Conservation (phyloP, 2,329 filamentous ascomycete species). For the Aureobasidium sp. region DNA sequence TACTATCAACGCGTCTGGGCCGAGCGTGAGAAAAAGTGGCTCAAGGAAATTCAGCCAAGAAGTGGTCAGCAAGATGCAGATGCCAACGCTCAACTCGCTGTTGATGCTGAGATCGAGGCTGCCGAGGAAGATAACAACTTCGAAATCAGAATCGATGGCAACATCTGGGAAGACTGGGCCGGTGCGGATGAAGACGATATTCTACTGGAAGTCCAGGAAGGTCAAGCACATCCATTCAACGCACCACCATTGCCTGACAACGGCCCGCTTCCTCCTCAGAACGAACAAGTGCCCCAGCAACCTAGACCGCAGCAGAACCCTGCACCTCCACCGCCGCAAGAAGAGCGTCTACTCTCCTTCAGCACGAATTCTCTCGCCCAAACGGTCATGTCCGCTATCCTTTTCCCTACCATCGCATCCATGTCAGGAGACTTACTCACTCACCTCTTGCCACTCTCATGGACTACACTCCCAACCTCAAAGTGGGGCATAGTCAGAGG, state of each 20-base stretch:
- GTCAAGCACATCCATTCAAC: slow-evolving; percentile 26
- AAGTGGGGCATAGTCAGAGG: slow-evolving; percentile 30
- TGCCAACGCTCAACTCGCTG: slow-evolving; percentile 23
- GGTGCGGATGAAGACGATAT: slow-evolving; percentile 39
- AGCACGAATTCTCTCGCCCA: slow-evolving; percentile 63
- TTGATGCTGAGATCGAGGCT: slow-evolving; percentile 23
- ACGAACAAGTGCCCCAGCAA: slow-evolving; percentile 22
- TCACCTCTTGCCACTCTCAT: slow-evolving; percentile 70
- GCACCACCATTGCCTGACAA: slow-evolving; percentile 22
- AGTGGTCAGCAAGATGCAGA: slow-evolving; percentile 32
- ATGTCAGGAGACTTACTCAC: slow-evolving; percentile 81
- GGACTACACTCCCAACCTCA: slow-evolving; percentile 57
- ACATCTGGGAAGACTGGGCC: slow-evolving; percentile 48
- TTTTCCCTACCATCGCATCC: slow-evolving; percentile 86
- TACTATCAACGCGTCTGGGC: slow-evolving; percentile 68
- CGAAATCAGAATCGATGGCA: slow-evolving; percentile 38
- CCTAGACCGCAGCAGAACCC: slow-evolving; percentile 14
- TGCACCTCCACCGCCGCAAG: slow-evolving; percentile 30
- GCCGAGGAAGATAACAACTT: slow-evolving; percentile 35
- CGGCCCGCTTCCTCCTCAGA: slow-evolving; percentile 9
- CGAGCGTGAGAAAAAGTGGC: slow-evolving; percentile 65
- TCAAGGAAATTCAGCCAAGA: slow-evolving; percentile 68
- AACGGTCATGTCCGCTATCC: slow-evolving; percentile 72
- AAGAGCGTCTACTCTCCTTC: slow-evolving; percentile 51
- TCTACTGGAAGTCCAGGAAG: slow-evolving; percentile 16